These are phyloP conservation scores for Delonix regia DNA, from an alignment of 306 rosid species.

Conservation along the genomic window DNA sequence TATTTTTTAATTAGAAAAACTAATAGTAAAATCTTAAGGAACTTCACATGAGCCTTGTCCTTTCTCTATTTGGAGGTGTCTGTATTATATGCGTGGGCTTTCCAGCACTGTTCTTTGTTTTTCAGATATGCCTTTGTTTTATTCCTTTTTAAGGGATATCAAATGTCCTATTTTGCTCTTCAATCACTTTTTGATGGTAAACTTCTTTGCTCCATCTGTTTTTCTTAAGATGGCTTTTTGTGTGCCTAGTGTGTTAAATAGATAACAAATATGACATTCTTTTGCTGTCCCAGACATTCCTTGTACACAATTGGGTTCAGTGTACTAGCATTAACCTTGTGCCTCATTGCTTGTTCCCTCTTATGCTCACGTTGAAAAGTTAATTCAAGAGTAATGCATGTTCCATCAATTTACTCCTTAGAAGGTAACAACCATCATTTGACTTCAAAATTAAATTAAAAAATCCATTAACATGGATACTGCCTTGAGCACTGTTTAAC, in stretches of 20 bases:
- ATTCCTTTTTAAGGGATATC: not conserved
- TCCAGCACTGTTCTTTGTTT: not conserved
- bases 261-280: not conserved
- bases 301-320: not conserved
- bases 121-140: not conserved
- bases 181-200: not conserved
- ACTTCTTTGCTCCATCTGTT: constrained; percentile 1
- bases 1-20: not conserved
- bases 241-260: not conserved
- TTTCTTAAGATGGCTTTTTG: constrained; percentile 12
- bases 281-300: constrained; percentile 9
- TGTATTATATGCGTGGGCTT: not conserved
- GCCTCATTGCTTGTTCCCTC: not conserved
- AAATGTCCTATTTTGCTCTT: not conserved
- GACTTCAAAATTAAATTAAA: not conserved
- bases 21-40: not conserved
- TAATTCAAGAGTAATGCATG: not conserved
- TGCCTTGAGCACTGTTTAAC: not conserved
- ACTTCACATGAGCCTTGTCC: not conserved
- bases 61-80: constrained; percentile 5
- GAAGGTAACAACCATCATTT: not conserved
- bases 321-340: not conserved
- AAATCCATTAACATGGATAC: not conserved
- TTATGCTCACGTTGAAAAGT: not conserved
- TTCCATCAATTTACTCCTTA: not conserved